phyloP scores from a whole-genome alignment of 768 basidiomycete species.

The Trametes maxima region DNA sequence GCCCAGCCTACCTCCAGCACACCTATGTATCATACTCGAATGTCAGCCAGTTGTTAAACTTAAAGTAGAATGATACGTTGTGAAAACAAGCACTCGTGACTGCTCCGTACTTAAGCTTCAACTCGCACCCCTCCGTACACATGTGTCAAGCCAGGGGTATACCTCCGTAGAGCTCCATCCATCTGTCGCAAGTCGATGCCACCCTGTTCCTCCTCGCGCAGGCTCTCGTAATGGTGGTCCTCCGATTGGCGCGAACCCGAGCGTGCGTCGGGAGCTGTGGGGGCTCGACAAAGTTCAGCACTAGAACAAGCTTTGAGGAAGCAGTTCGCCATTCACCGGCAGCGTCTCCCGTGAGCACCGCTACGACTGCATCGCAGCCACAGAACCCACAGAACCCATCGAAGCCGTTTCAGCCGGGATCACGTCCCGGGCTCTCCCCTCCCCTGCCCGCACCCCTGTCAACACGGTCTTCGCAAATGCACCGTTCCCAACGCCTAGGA shows the following conservation, averaged over 20 bases:
- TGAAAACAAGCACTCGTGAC: constrained; percentile 4
- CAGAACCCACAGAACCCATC: not conserved
- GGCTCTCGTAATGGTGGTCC: not conserved
- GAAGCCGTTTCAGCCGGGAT: not conserved
- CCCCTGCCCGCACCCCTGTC: not conserved
- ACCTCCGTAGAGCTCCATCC: not conserved
- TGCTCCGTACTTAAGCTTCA: not conserved
- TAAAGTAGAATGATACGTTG: constrained; percentile 4
- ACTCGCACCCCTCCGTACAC: not conserved
- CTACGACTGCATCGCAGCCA: not conserved
- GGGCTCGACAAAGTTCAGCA: not conserved
- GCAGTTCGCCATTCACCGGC: not conserved
- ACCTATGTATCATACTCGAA: constrained; percentile 10
- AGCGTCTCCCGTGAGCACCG: not conserved
- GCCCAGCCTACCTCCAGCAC: constrained; percentile 11
- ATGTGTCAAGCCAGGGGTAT: not conserved
- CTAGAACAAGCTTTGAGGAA: not conserved
- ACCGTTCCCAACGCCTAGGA: not conserved
- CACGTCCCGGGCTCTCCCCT: not conserved
- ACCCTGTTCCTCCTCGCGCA: too few species aligned
- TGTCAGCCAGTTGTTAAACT: not conserved
- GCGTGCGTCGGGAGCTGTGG: not conserved
- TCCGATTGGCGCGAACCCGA: not conserved
- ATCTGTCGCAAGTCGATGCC: not conserved
- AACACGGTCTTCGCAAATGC: not conserved